Base-by-base conservation (phyloP, 2,329 filamentous ascomycete genomes). In the Xylariaceae sp. region DNA sequence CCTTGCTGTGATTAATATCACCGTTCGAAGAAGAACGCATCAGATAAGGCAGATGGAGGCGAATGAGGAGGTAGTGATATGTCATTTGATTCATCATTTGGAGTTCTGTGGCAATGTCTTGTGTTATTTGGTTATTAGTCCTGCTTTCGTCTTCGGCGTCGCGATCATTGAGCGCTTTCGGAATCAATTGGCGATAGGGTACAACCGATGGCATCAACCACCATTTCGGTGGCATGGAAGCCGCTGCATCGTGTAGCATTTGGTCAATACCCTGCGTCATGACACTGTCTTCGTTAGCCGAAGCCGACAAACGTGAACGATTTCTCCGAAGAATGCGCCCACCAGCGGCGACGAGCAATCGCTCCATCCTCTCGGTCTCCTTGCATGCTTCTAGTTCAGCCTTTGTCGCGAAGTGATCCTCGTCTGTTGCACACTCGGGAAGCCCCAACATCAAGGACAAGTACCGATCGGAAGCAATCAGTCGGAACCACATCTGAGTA, bases 361-460 rank as follows among this genome's bases (percentile, higher is more conserved):
- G 33, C 14, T 36, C 33, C 33, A 36, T 36, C 33, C 33, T 10
- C 14, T 36, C 33, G 10, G 14, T 14, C 14, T 10, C 10, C 10
- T 10, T 10, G 14, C 33, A 36, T 14, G 33, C 10, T 36, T 14
- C 33, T 36, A 36, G 14, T 14, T 10, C 33, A 14, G 10, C 10
- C 33, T 10, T 10, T 10, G 33, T 10, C 14, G 33, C 33, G 14
- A 36, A 36, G 14, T 36, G 33, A 10, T 36, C 33, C 10, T 36
- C 33, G 10, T 36, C 33, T 10, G 54, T 40, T 3, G 62, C 59
- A 11, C 67, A 70, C 44, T 73, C 73, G 1, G 74, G 73, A 2
- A 79, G 63, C 12, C 75, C 75, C 0, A 80, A 63, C 63, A 78
- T 69, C 28, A 79, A 56, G 2, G 69, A 76, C 2, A 80, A 66